phyloP scores from a whole-genome alignment of 371 early-diverging fungal species.

The Zychaea mexicana region DNA sequence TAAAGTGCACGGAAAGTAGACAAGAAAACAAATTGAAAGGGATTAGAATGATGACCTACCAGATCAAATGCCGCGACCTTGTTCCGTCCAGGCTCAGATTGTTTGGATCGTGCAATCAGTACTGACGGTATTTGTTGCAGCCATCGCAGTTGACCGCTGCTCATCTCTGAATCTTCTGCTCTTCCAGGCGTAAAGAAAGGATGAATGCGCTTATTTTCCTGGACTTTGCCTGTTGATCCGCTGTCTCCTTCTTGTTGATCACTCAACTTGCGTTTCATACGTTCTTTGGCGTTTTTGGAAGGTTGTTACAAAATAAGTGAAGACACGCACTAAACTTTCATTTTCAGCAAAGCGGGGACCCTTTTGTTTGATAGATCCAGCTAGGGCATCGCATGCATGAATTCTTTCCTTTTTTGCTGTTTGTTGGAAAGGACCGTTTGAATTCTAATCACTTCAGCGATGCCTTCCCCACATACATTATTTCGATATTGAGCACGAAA shows the following conservation, averaged over 20 bases:
- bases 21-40: neutral
- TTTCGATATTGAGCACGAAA: neutral
- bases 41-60: conserved; percentile 27
- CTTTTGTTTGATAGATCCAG: too few species aligned
- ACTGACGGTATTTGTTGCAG: conserved; percentile 13
- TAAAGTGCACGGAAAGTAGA: neutral
- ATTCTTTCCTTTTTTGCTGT: too few species aligned
- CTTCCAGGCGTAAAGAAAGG: conserved; percentile 12
- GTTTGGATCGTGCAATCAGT: conserved; percentile 16
- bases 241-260: neutral
- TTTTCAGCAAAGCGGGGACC: too few species aligned
- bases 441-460: neutral
- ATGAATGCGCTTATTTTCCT: conserved; percentile 13
- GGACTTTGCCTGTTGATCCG: neutral
- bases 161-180: neutral
- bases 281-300: too few species aligned
- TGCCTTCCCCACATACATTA: neutral
- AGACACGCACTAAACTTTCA: too few species aligned
- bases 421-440: neutral
- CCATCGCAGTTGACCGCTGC: conserved; percentile 13
- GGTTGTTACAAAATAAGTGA: too few species aligned
- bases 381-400: too few species aligned
- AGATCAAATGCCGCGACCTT: conserved; percentile 87
- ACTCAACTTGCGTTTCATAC: neutral
- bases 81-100: conserved; percentile 9